Evolutionary conservation across 1,284 basidiomycete species (phyloP), one percentile per base, ranked within the genome.

Genomic region (Sphaerobolus stellatus): DNA sequence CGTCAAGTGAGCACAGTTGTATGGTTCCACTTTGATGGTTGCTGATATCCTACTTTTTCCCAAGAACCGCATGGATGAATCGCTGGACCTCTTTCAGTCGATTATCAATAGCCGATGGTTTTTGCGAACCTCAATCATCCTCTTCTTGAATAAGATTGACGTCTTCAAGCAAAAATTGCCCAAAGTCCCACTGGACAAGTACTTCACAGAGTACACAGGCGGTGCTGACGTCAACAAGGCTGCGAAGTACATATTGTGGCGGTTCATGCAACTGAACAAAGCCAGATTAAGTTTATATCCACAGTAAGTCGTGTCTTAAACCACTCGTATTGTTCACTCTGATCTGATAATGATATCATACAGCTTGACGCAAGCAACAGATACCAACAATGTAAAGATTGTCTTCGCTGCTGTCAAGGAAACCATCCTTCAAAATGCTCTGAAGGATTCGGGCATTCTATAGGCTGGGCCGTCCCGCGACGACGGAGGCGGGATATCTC

Each of bases 31-130:
- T 33, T 28, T 49, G 22, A 48, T 27, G 16, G 14, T 43, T 43
- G 38, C 50, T 51, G 38, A 54, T 20, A 3, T 27, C 1, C 16
- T 54, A 50, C 52, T 66, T 25, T 59, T 36, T 53, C 14, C 33
- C 55, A 69, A 95, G 88, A 98, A 98, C 70, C 90, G 94, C 24
- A 98, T 99, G 95, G 83, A 83, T 20, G 96, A 99, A 70, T 93
- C 90, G 0, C 78, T 99, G 0, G 84, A 94, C 5, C 80, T 99
- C 9, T 99, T 99, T 64, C 94, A 98, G 71, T 90, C 86, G 2
- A 91, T 99, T 33, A 94, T 98, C 77, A 98, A 98, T 74, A 94
- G 93, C n/a, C 77, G 93, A 46, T 98, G 96, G 96, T 99, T 99
- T 78, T 73, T 93, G 27, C 81, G 92, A 48, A 95, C 93, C 14